phyloP scores from a whole-genome alignment of 2,329 filamentous ascomycete genomes.

The Fusarium dlaminii region DNA sequence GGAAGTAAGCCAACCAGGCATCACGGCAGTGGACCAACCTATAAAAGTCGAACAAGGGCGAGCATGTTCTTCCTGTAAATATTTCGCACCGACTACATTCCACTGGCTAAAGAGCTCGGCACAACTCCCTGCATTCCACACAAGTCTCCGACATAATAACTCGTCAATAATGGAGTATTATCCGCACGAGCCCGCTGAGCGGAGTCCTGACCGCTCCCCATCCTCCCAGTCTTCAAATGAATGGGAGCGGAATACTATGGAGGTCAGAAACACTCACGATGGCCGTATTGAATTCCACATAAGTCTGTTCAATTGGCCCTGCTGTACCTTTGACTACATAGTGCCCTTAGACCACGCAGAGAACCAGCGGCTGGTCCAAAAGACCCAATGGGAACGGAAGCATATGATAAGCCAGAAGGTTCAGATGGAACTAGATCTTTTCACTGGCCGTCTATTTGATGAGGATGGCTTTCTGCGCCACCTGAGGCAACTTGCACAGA shows the following conservation, averaged over 20 bases:
- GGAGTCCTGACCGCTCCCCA: not conserved
- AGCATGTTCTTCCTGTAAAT: no score
- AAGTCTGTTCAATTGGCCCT: not conserved
- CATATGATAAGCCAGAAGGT: not conserved
- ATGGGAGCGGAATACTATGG: not conserved
- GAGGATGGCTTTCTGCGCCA: not conserved
- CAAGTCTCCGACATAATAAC: not conserved
- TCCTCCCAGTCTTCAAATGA: not conserved
- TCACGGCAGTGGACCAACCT: not conserved
- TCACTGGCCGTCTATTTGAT: not conserved
- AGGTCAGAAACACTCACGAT: not conserved
- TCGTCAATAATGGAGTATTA: not conserved
- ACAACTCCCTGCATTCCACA: not conserved
- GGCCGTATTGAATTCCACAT: not conserved
- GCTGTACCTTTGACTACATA: not conserved
- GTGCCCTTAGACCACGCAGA: not conserved
- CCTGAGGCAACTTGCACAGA: not conserved
- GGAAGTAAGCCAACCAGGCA: not conserved
- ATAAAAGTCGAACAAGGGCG: not conserved
- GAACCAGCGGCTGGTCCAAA: no score
- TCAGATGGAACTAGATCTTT: not conserved
- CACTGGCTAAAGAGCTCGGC: not conserved
- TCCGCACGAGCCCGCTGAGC: not conserved
- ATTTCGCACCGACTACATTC: not conserved
- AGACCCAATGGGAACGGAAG: not conserved